phyloP scores from a whole-genome alignment of 2,329 filamentous ascomycete species.

The Penicillium sp. region DNA sequence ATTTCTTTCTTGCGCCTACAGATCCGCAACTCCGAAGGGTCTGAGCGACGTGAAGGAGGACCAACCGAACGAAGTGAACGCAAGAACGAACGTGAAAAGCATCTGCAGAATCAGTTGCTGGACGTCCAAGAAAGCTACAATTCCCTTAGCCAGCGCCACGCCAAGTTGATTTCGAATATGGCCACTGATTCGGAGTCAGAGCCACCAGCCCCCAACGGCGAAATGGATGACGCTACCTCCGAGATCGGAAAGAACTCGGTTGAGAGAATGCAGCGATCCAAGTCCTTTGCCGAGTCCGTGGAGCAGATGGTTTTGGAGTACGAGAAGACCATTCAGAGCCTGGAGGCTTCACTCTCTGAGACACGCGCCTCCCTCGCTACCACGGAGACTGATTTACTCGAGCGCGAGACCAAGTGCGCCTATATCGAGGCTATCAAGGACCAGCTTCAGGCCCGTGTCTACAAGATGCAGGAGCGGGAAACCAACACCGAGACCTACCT shows the following conservation, averaged over 20 bases:
- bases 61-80: conserved; percentile 73
- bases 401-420: conserved; percentile 90
- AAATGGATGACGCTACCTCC: conserved; percentile 47
- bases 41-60: conserved; percentile 54
- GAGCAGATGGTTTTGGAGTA: conserved; percentile 97
- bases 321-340: conserved; percentile 93
- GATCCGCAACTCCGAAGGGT: conserved; percentile 76
- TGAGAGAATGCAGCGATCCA: conserved; percentile 87
- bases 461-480: conserved; percentile 90
- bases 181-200: conserved; percentile 76
- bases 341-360: conserved; percentile 87
- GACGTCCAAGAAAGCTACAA: conserved; percentile 94
- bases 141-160: conserved; percentile 84
- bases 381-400: conserved; percentile 81
- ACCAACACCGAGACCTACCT: conserved; percentile 88
- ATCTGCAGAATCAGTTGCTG: conserved; percentile 89
- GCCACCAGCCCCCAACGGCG: conserved; percentile 30
- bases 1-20: conserved; percentile 92
- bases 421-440: conserved; percentile 89
- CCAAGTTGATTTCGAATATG: conserved; percentile 92
- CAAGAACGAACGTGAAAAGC: conserved; percentile 77
- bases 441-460: conserved; percentile 84
- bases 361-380: conserved; percentile 79
- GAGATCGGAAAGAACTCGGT: conserved; percentile 72
- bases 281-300: conserved; percentile 91